These are phyloP conservation scores for Gossypium mustelinum DNA, from an alignment of 345 rosid genomes.

Conservation along the genomic window DNA sequence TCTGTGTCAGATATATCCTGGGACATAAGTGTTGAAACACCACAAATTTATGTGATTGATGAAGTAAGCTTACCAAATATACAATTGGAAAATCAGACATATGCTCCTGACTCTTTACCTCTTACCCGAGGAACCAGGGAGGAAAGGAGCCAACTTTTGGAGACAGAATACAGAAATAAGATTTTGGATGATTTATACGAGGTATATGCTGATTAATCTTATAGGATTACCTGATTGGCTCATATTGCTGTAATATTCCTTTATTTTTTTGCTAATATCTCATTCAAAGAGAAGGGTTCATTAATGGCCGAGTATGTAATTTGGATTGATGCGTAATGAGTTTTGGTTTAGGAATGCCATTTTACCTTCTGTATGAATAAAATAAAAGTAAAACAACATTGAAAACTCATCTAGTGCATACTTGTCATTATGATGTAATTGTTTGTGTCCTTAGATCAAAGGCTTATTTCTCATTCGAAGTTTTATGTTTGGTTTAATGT, in stretches of 20 bases:
- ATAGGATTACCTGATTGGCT: constrained; percentile 2
- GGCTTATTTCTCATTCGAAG: not conserved
- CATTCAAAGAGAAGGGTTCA: not conserved
- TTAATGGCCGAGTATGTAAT: not conserved
- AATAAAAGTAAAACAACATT: not conserved
- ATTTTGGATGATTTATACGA: constrained; percentile 89
- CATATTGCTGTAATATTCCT: constrained; percentile 2
- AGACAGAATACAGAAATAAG: constrained; percentile 82
- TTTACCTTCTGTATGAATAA: not conserved
- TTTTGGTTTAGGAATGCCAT: not conserved
- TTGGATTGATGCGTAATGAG: not conserved
- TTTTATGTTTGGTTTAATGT: constrained; percentile 19
- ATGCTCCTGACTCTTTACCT: constrained; percentile 29
- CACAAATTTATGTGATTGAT: constrained; percentile 64
- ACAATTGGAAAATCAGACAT: constrained; percentile 36
- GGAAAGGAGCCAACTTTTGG: constrained; percentile 79
- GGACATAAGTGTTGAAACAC: constrained; percentile 89
- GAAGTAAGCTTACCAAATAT: constrained; percentile 36
- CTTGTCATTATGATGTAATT: not conserved
- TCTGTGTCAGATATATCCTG: constrained; percentile 69
- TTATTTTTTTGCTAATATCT: not conserved
- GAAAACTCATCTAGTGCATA: not conserved
- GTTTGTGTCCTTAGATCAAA: not conserved
- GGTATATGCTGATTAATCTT: constrained; percentile 37
- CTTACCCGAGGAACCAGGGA: constrained; percentile 38